A percentile compares a stretch with the other conserved stretches of the same genome.
Evolutionary conservation across 768 basidiomycete genomes (phyloP).

Genomic region (Hygrocybe coccinea): DNA sequence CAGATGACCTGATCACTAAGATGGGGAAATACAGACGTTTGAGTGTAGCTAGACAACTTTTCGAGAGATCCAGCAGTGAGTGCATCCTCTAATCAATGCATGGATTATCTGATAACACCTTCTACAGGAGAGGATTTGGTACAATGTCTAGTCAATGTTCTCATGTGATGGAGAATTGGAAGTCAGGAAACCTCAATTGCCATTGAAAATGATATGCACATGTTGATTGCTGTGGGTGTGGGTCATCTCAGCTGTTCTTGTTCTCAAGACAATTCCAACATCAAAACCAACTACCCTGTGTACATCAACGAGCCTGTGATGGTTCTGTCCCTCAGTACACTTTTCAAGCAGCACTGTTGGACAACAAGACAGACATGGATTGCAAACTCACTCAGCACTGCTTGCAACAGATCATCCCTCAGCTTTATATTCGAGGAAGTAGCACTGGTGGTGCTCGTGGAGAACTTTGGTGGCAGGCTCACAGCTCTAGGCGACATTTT

Average conservation of each 20-base stretch:
- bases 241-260: no score
- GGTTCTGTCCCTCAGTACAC: constrained; percentile 10
- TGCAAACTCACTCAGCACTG: neutral
- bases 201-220: neutral
- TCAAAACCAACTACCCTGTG: constrained; percentile 7
- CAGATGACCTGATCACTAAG: constrained; percentile 4
- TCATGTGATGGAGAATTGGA: constrained; percentile 15
- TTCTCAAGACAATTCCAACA: neutral
- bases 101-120: constrained; percentile 1
- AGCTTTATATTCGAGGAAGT: neutral
- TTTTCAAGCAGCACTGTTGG: constrained; percentile 7
- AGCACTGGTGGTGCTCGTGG: neutral
- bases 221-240: neutral
- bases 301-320: constrained; percentile 16
- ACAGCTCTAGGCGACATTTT: constrained; percentile 1
- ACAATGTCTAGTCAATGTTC: constrained; percentile 11
- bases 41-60: no score
- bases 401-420: neutral
- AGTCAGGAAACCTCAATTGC: constrained; percentile 6
- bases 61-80: constrained; percentile 7
- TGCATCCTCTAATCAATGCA: constrained; percentile 2
- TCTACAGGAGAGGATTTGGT: constrained; percentile 11
- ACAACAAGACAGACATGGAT: constrained; percentile 7
- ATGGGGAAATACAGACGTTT: constrained; percentile 10
- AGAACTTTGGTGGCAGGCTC: constrained; percentile 2